Evolutionary conservation across 2,329 filamentous ascomycete genomes (phyloP).

Genomic region (Atkinsonella texensis): DNA sequence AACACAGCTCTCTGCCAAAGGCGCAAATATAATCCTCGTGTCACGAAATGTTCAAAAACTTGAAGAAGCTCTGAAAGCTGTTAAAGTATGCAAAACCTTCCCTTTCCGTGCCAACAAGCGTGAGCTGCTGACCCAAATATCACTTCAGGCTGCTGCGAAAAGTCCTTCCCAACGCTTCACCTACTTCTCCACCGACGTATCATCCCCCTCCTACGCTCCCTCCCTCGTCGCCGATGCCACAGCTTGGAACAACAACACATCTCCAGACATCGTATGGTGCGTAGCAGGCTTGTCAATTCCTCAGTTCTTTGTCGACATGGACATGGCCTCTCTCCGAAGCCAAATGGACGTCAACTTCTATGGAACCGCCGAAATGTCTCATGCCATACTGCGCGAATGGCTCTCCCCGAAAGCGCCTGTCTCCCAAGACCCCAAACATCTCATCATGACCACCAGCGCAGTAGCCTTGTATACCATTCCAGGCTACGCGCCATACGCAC

Average conservation of each 20-base stretch:
- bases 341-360: constrained; percentile 95
- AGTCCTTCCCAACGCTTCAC: constrained; percentile 65
- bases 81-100: constrained; percentile 37
- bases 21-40: constrained; percentile 77
- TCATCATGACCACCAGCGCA: constrained; percentile 78
- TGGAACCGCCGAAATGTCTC: constrained; percentile 74
- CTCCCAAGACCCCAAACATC: constrained; percentile 49
- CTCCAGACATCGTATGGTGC: constrained; percentile 85
- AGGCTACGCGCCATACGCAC: constrained; percentile 75
- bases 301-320: constrained; percentile 64
- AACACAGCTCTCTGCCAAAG: constrained; percentile 63
- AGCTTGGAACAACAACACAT: constrained; percentile 60
- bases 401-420: constrained; percentile 37
- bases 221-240: constrained; percentile 60
- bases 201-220: constrained; percentile 54
- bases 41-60: constrained; percentile 69
- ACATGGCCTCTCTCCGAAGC: constrained; percentile 50
- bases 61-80: constrained; percentile 51
- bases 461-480: constrained; percentile 63
- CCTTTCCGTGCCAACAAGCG: not conserved
- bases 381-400: constrained; percentile 68
- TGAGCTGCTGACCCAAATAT: constrained; percentile 6
- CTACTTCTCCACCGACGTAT: constrained; percentile 74
- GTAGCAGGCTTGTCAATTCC: constrained; percentile 67
- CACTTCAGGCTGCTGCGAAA: constrained; percentile 49